These are phyloP conservation scores for Sanguinoderma infundibulare DNA, from an alignment of 1,284 basidiomycete genomes.

Conservation along the genomic window DNA sequence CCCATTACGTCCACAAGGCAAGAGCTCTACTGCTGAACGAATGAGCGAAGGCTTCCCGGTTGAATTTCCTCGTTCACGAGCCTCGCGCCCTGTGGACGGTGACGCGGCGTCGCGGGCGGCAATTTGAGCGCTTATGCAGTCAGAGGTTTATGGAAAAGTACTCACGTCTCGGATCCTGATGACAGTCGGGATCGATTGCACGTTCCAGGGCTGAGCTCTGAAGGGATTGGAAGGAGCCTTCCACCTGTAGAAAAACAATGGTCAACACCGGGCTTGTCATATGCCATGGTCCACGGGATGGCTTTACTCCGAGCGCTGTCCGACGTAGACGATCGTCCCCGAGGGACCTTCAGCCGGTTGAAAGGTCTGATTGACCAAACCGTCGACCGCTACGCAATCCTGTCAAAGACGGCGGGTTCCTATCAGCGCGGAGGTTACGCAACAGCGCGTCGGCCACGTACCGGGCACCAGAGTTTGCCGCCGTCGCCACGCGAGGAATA, in stretches of 20 bases:
- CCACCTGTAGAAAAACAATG: constrained; percentile 57
- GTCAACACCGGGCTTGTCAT: constrained; percentile 7
- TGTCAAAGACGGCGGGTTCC: constrained; percentile 38
- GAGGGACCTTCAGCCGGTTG: constrained; percentile 54
- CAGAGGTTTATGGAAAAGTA: constrained; percentile 21
- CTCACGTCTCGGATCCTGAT: constrained; percentile 70
- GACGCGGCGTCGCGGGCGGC: background rate
- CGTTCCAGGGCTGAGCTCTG: constrained; percentile 67
- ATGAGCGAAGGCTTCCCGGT: constrained; percentile 21
- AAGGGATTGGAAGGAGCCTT: constrained; percentile 64
- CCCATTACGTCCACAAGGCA: constrained; percentile 6
- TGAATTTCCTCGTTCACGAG: constrained; percentile 56
- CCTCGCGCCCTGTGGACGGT: constrained; percentile 45
- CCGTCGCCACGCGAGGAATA: constrained; percentile 61
- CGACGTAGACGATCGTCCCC: constrained; percentile 76
- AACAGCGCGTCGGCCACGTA: constrained; percentile 39
- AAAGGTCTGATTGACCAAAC: constrained; percentile 62
- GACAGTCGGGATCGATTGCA: constrained; percentile 75
- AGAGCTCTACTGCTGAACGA: constrained; percentile 18
- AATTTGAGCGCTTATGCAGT: constrained; percentile 9
- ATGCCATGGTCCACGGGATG: constrained; percentile 7
- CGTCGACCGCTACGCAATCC: constrained; percentile 78
- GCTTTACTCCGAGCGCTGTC: constrained; percentile 68
- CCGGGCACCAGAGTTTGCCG: constrained; percentile 67
- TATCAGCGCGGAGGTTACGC: constrained; percentile 25